Conservation (phyloP, 2,329 filamentous ascomycete genomes). For the Cladophialophora chaetospira region DNA sequence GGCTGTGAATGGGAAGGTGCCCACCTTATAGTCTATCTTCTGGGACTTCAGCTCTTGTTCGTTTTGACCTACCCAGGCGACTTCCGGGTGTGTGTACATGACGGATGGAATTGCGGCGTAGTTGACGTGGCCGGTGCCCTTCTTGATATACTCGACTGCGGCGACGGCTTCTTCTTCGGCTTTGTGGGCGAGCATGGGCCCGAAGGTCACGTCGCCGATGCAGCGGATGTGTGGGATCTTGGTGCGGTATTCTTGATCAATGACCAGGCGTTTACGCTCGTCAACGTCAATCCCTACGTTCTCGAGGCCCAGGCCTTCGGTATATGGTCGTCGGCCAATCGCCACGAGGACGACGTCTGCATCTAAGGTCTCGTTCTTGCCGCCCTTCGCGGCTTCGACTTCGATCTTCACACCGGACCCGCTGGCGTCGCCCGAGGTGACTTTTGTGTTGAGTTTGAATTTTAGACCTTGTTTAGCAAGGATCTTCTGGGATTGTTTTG, state of each 20-base stretch:
- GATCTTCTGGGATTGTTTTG: slow-evolving; percentile 89
- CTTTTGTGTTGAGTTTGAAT: slow-evolving; percentile 98
- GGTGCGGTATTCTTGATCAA: slow-evolving; percentile 98
- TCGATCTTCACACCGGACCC: slow-evolving; percentile 78
- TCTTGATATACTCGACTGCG: slow-evolving; percentile 94
- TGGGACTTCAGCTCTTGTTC: slow-evolving; percentile 92
- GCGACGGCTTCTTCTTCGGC: slow-evolving; percentile 97
- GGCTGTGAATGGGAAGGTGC: slow-evolving; percentile 94
- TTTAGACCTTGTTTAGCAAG: slow-evolving; percentile 95
- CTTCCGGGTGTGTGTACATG: slow-evolving; percentile 99
- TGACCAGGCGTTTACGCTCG: slow-evolving; percentile 90
- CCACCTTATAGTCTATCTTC: slow-evolving; percentile 88
- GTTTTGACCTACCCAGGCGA: slow-evolving; percentile 97
- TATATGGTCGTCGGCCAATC: slow-evolving; percentile 95
- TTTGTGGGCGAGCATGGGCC: slow-evolving; percentile 99
- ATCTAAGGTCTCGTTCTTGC: slow-evolving; percentile 88
- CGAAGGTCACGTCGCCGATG: slow-evolving; percentile 94
- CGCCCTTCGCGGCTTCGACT: slow-evolving; percentile 91
- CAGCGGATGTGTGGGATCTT: slow-evolving; percentile 97
- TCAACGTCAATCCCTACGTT: slow-evolving; percentile 91
- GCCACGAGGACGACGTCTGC: slow-evolving; percentile 95
- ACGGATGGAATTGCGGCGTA: slow-evolving; percentile 96
- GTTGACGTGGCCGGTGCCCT: slow-evolving; percentile 98
- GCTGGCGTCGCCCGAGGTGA: slow-evolving; percentile 77
- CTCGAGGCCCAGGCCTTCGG: slow-evolving; percentile 84